Evolutionary conservation across 441 rosid genomes (phyloP).

Genomic region (Pelargonium cotyledonis): DNA sequence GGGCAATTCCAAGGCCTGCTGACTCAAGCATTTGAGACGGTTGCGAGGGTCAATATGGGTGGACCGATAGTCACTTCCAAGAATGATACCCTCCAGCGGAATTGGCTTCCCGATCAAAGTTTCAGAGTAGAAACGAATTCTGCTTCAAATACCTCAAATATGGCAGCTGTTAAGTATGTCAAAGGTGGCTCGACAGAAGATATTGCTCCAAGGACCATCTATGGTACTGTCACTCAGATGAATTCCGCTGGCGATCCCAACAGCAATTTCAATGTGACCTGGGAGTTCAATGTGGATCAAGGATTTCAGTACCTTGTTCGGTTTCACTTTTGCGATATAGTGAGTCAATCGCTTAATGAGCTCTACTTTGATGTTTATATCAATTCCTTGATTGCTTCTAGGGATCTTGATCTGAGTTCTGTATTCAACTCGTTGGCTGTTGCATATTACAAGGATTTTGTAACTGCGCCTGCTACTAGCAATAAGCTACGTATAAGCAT

Average conservation of each 20-base stretch:
- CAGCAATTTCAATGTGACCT: slow-evolving; percentile 50
- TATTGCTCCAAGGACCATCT: slow-evolving; percentile 60
- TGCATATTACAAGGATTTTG: slow-evolving; percentile 58
- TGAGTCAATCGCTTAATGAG: slow-evolving; percentile 17
- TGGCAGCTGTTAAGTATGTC: slow-evolving; percentile 45
- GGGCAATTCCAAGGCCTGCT: slow-evolving; percentile 24
- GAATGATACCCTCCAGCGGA: slow-evolving; percentile 60
- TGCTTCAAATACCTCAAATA: slow-evolving; percentile 24
- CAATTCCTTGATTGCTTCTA: slow-evolving; percentile 41
- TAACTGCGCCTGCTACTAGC: slow-evolving; percentile 26
- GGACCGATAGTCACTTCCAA: slow-evolving; percentile 40
- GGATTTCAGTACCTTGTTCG: slow-evolving; percentile 63
- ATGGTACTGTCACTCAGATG: slow-evolving; percentile 64
- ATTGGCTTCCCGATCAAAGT: slow-evolving; percentile 55
- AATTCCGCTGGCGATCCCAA: slow-evolving; percentile 27
- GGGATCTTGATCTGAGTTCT: slow-evolving; percentile 39
- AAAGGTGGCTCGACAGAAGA: slow-evolving; percentile 25
- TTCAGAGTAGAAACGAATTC: slow-evolving; percentile 29
- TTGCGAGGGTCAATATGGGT: slow-evolving; percentile 88
- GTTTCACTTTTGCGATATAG: slow-evolving; percentile 70
- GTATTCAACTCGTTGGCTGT: slow-evolving; percentile 29
- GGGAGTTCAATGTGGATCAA: slow-evolving; percentile 59
- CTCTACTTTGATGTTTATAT: slow-evolving; percentile 43
- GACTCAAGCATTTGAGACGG: slow-evolving; percentile 55
- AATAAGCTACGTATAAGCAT: slow-evolving; percentile 41